phyloP scores from a whole-genome alignment of 2,329 filamentous ascomycete genomes.

The Aspergillus hiratsukae region DNA sequence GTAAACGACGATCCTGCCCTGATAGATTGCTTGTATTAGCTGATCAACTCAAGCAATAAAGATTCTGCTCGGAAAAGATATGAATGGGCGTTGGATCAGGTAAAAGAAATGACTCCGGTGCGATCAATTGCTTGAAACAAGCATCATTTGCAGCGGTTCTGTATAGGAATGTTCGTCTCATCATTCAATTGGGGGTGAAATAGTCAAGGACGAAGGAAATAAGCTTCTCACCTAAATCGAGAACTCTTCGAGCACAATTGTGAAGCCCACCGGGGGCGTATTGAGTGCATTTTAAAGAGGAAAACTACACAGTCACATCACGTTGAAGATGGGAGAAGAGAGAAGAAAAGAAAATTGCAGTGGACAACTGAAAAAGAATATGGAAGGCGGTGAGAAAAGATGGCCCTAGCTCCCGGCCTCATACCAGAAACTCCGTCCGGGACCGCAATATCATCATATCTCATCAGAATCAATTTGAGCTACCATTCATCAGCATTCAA shows the following conservation, averaged over 20 bases:
- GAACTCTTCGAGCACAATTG: slow-evolving; percentile 27
- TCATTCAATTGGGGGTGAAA: slow-evolving; percentile 30
- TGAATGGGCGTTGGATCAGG: slow-evolving; percentile 13
- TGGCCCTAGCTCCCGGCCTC: slow-evolving; percentile 27
- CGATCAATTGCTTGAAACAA: slow-evolving; percentile 44
- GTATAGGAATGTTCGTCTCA: slow-evolving; percentile 40
- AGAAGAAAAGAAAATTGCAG: slow-evolving; percentile 9
- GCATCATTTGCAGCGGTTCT: slow-evolving; percentile 69
- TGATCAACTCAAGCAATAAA: background rate
- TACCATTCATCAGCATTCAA: background rate
- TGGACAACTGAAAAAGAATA: slow-evolving; percentile 11
- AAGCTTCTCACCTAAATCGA: slow-evolving; percentile 32
- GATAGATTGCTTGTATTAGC: slow-evolving; percentile 19
- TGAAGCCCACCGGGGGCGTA: slow-evolving; percentile 33
- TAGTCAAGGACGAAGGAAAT: slow-evolving; percentile 2
- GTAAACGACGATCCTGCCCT: slow-evolving; percentile 23
- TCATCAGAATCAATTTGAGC: background rate
- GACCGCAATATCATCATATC: slow-evolving; percentile 2
- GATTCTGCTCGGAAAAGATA: background rate
- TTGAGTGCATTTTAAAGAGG: slow-evolving; percentile 35
- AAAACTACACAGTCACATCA: slow-evolving; percentile 21
- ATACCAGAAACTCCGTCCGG: background rate
- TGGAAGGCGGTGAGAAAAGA: slow-evolving; percentile 14
- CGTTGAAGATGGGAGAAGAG: slow-evolving; percentile 11
- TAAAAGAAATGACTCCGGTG: slow-evolving; percentile 20